A percentile compares a stretch with the other conserved stretches of the same genome.
Evolutionary conservation across 257 asterid genomes (phyloP).

Genomic region (Dorcoceras hygrometricum): DNA sequence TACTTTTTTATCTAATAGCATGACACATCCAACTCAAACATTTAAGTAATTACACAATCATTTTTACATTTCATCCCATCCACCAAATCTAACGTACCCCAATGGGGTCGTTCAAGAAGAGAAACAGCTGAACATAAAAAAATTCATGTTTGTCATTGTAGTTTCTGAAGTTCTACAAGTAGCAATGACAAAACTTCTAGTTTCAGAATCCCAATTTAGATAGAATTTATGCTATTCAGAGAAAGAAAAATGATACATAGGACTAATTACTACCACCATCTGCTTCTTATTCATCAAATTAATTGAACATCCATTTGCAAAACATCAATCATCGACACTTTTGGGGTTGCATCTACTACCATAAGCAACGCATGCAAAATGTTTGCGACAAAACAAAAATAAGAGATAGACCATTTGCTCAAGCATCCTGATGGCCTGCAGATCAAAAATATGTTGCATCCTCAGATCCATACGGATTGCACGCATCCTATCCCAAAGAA

Average conservation of each 20-base stretch:
- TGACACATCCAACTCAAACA: too few relatives aligned
- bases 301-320: too few relatives aligned
- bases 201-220: slow-evolving; percentile 11
- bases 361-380: not conserved
- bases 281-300: too few relatives aligned
- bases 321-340: slow-evolving; percentile 7
- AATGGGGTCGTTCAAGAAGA: not conserved
- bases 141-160: slow-evolving; percentile 10
- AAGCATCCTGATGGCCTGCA: slow-evolving; percentile 80
- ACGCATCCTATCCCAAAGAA: slow-evolving; percentile 99
- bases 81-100: too few relatives aligned
- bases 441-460: slow-evolving; percentile 94
- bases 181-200: slow-evolving; percentile 10
- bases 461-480: slow-evolving; percentile 98
- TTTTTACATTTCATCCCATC: too few relatives aligned
- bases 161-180: slow-evolving; percentile 15
- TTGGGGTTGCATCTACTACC: slow-evolving; percentile 21
- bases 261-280: not conserved
- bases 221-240: too few relatives aligned
- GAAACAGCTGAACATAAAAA: slow-evolving; percentile 5
- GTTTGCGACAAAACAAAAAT: not conserved
- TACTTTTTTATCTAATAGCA: too few relatives aligned
- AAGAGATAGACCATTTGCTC: slow-evolving; percentile 84
- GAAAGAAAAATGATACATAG: slow-evolving; percentile 4
- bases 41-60: too few relatives aligned